Base-by-base conservation (phyloP, 176 grass and related monocot species). In the Carex pumila region DNA sequence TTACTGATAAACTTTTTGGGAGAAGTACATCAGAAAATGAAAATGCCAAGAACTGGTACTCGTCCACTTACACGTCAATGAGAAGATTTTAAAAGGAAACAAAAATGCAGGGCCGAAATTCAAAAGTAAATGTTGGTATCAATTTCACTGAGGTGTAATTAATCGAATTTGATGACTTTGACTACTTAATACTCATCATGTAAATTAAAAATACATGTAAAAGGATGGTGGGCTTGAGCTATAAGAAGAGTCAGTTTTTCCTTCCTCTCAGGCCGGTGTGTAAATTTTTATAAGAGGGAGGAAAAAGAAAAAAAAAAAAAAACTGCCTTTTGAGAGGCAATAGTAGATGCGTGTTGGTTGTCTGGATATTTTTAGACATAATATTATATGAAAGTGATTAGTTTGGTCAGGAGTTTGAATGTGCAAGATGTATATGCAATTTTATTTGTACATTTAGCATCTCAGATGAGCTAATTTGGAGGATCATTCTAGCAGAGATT, bases 391-490 rank as follows among this genome's bases (percentile, higher is more conserved):
- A 18, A 66, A 66, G 61, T 83, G 62, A 68, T 64, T 45, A 64
- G 58, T 78, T 57, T 57, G 49, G 12, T 55, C 73, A 78, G 73
- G 52, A 57, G 14, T 52, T 83, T 83, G 43, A 66, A 68, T 66
- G 22, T 53, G 61, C 18, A 53, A 53, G 81, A 66, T 81, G 41
- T 83, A 68, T 68, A 83, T 83, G 62, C 61, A 53, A 65, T 17
- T 82, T 82, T 67, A 21, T 52, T 65, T 82, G 80, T 82, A 82
- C 80, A 82, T 67, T 61, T 43, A 81, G 55, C 81, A 65, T 83
- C 73, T 78, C 29, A 78, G 73, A 78, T 57, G 71, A 75, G 29
- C 52, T 52, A 78, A 54, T 61, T 59, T 83, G 22, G 39, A 66
- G 81, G 81, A 68, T 83, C 62, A 67, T 83, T 83, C 81, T 83